These are phyloP conservation scores for Quillaja saponaria DNA, from an alignment of 306 rosid genomes.

Conservation along the genomic window DNA sequence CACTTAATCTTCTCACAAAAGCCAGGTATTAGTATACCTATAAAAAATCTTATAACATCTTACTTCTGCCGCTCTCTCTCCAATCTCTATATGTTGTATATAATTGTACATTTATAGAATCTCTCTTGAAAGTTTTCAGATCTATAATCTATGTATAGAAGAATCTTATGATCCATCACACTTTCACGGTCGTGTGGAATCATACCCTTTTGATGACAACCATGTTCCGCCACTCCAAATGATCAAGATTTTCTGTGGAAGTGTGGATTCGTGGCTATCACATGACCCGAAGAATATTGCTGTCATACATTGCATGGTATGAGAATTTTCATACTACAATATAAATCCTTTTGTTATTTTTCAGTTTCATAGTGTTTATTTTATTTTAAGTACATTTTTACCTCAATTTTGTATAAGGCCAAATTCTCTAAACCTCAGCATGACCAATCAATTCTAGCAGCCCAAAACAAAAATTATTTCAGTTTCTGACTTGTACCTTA, in stretches of 20 bases:
- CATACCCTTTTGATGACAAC: slow-evolving; percentile 88
- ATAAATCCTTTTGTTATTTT: neutral
- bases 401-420: neutral
- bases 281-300: slow-evolving; percentile 70
- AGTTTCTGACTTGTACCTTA: neutral
- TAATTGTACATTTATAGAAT: slow-evolving; percentile 21
- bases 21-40: no score
- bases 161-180: slow-evolving; percentile 73
- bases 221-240: slow-evolving; percentile 80
- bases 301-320: slow-evolving; percentile 95
- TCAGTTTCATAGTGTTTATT: neutral
- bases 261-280: slow-evolving; percentile 73
- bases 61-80: no score
- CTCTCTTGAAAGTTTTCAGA: slow-evolving; percentile 44
- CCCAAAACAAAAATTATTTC: neutral
- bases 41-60: no score
- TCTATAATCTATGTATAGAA: slow-evolving; percentile 91
- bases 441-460: neutral
- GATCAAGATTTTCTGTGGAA: slow-evolving; percentile 79
- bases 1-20: no score
- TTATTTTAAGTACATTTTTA: neutral
- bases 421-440: slow-evolving; percentile 4
- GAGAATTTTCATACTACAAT: slow-evolving; percentile 15
- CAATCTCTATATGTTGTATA: neutral
- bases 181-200: slow-evolving; percentile 84